Evolutionary conservation across 2,329 filamentous ascomycete genomes (phyloP).

Genomic region (Chaetomium globosum): DNA sequence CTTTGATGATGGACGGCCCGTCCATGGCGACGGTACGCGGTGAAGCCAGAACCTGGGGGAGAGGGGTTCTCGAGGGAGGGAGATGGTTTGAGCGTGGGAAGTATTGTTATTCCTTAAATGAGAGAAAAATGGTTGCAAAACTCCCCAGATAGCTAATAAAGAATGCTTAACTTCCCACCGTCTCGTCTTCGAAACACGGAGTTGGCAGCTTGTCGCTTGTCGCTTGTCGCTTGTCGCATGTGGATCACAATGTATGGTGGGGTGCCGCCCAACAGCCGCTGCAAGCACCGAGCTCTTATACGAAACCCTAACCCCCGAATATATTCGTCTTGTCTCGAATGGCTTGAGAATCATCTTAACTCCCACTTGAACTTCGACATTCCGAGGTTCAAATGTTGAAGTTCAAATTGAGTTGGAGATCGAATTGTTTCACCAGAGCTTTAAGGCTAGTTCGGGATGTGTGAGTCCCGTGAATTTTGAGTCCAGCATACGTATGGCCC

Average conservation of each 20-base stretch:
- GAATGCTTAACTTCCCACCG: neutral
- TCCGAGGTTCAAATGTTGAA: too few species aligned
- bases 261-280: conserved; percentile 14
- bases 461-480: too few species aligned
- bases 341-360: too few species aligned
- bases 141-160: neutral
- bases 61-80: neutral
- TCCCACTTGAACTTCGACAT: too few species aligned
- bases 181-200: conserved; percentile 29
- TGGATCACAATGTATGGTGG: conserved; percentile 8
- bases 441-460: too few species aligned
- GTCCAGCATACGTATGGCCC: too few species aligned
- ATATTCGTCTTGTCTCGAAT: neutral
- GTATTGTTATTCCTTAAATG: neutral
- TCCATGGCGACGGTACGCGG: conserved; percentile 63
- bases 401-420: too few species aligned
- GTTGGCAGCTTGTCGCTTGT: conserved; percentile 18
- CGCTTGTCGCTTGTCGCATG: conserved; percentile 1
- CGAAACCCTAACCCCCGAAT: neutral
- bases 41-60: conserved; percentile 21
- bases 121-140: neutral
- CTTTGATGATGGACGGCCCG: conserved; percentile 73
- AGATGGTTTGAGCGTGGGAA: neutral
- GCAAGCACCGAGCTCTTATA: too few species aligned
- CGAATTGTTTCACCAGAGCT: too few species aligned